Evolutionary conservation across 2,329 filamentous ascomycete genomes (phyloP).

Genomic region (Talaromyces rugulosus): DNA sequence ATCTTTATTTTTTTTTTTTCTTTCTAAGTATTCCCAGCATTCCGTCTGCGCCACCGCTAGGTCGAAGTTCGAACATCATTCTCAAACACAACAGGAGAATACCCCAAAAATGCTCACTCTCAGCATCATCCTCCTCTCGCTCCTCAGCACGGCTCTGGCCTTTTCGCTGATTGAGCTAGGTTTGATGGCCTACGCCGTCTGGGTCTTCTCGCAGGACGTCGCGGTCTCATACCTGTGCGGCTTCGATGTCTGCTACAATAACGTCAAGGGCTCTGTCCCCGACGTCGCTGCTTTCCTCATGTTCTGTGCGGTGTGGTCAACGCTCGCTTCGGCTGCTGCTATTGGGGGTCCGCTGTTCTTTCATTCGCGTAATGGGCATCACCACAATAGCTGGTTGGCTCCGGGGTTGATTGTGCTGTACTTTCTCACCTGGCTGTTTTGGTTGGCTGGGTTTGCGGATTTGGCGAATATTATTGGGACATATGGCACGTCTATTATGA

Average conservation of each 20-base stretch:
- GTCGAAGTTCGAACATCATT: neutral
- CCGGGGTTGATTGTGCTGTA: constrained; percentile 18
- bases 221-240: constrained; percentile 1
- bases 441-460: constrained; percentile 28
- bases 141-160: constrained; percentile 20
- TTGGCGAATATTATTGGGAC: constrained; percentile 17
- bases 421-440: constrained; percentile 28
- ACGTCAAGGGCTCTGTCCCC: constrained; percentile 16
- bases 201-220: constrained; percentile 7
- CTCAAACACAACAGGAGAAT: neutral
- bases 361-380: constrained; percentile 14
- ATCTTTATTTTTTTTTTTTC: neutral
- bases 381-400: constrained; percentile 20
- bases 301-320: constrained; percentile 25
- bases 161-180: constrained; percentile 27
- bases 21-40: neutral
- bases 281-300: constrained; percentile 21
- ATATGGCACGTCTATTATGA: constrained; percentile 14
- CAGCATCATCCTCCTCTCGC: constrained; percentile 20
- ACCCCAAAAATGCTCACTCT: constrained; percentile 13
- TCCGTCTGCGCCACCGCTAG: neutral
- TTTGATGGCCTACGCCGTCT: constrained; percentile 19
- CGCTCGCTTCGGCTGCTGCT: constrained; percentile 18
- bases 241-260: constrained; percentile 11
- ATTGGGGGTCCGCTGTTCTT: constrained; percentile 20